phyloP scores from a whole-genome alignment of 202 grass and related monocot species.

The Brachypodium distachyon region DNA sequence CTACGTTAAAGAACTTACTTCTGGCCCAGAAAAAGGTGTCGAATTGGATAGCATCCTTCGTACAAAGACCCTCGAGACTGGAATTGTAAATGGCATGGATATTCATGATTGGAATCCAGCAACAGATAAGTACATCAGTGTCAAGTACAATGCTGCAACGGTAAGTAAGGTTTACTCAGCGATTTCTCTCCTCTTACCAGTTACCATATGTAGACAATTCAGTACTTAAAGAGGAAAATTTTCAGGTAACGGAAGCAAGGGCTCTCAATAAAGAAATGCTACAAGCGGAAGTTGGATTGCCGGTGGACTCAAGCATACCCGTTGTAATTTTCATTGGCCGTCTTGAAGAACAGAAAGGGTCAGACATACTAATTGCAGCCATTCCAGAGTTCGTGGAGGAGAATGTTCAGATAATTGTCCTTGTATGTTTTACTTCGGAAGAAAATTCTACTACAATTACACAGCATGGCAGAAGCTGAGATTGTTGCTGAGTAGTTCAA shows the following conservation, averaged over 20 bases:
- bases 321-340: conserved; percentile 69
- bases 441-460: neutral
- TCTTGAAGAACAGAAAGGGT: conserved; percentile 90
- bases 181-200: neutral
- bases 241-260: conserved; percentile 69
- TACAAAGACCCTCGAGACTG: conserved; percentile 39
- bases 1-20: conserved; percentile 74
- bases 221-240: conserved; percentile 21
- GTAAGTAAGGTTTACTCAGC: conserved; percentile 29
- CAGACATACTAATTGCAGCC: conserved; percentile 73
- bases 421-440: conserved; percentile 45
- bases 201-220: neutral
- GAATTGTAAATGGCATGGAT: conserved; percentile 94
- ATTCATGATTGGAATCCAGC: conserved; percentile 69
- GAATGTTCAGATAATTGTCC: conserved; percentile 81
- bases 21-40: conserved; percentile 51
- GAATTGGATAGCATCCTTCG: conserved; percentile 51
- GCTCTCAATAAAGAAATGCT: conserved; percentile 77
- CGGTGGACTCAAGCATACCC: conserved; percentile 49
- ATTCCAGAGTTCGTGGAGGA: conserved; percentile 61
- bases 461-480: neutral
- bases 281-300: conserved; percentile 79
- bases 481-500: neutral
- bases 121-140: conserved; percentile 53
- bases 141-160: conserved; percentile 65